A percentile compares a stretch with the other conserved stretches of the same genome.
Evolutionary conservation across 176 grass and related monocot species (phyloP).

Genomic region (Poa pratensis): DNA sequence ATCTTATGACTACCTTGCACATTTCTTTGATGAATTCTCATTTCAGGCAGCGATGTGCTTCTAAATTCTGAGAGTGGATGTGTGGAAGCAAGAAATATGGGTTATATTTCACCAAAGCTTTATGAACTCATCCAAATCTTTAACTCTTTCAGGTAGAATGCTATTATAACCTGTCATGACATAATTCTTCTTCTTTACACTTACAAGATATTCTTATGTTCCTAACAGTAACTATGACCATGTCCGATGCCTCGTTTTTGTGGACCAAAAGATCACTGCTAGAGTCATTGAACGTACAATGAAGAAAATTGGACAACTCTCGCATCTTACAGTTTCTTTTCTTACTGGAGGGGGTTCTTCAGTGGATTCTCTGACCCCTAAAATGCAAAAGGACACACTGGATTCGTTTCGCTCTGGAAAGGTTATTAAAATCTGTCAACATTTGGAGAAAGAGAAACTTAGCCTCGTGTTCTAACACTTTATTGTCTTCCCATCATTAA

Average conservation of each 20-base stretch:
- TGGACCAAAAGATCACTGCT: conserved; percentile 86
- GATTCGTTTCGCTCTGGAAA: conserved; percentile 74
- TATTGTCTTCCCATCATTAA: conserved; percentile 16
- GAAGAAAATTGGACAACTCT: conserved; percentile 67
- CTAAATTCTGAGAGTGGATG: conserved; percentile 74
- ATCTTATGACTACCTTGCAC: not conserved
- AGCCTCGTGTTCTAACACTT: conserved; percentile 24
- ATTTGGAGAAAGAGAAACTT: conserved; percentile 35
- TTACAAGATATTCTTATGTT: conserved; percentile 33
- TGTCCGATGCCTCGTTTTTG: conserved; percentile 84
- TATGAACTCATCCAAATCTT: conserved; percentile 83
- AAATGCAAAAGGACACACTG: conserved; percentile 76
- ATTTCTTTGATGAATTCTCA: conserved; percentile 4
- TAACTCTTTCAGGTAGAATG: conserved; percentile 66
- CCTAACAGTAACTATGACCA: conserved; percentile 53
- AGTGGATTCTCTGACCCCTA: conserved; percentile 64
- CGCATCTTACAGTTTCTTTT: conserved; percentile 74
- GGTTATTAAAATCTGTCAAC: conserved; percentile 54
- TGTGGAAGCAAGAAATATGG: conserved; percentile 57
- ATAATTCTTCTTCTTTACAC: conserved; percentile 6
- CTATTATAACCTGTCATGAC: not conserved
- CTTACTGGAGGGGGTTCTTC: conserved; percentile 84
- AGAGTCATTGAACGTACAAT: conserved; percentile 69
- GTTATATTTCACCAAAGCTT: conserved; percentile 87
- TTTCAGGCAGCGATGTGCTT: conserved; percentile 60